Evolutionary conservation across 2,329 filamentous ascomycete genomes (phyloP).

Genomic region (Chaetomiaceae sp.): DNA sequence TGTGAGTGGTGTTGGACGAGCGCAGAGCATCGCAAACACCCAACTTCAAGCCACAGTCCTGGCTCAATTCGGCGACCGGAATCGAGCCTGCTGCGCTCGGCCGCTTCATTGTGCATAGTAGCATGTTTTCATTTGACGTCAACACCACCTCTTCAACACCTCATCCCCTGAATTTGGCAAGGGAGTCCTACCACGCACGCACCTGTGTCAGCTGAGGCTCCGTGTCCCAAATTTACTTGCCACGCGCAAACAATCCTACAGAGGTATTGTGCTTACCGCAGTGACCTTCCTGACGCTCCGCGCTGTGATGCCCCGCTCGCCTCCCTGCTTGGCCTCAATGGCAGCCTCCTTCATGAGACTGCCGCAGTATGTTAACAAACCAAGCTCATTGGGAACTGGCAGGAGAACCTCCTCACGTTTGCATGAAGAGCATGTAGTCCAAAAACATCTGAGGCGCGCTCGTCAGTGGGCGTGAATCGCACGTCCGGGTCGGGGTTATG

Average conservation of each 20-base stretch:
- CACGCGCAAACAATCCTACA: not conserved
- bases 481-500: constrained; percentile 2
- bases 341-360: constrained; percentile 75
- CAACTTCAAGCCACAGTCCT: too few species aligned
- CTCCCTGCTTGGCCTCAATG: constrained; percentile 67
- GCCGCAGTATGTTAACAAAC: not conserved
- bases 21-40: too few species aligned
- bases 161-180: constrained; percentile 65
- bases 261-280: constrained; percentile 47
- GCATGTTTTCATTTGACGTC: too few species aligned
- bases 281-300: constrained; percentile 72
- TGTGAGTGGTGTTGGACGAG: too few species aligned
- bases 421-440: constrained; percentile 78
- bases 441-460: constrained; percentile 63
- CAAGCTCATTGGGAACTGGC: too few species aligned
- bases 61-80: too few species aligned
- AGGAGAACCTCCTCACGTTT: constrained; percentile 40
- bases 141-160: too few species aligned
- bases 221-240: too few species aligned
- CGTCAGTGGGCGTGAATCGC: not conserved
- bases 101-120: too few species aligned
- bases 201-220: constrained; percentile 6
- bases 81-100: too few species aligned
- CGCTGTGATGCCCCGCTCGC: constrained; percentile 68
- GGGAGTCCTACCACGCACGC: constrained; percentile 45